phyloP scores from a whole-genome alignment of 352 stramenopile species.

The Blastocystis sp. region DNA sequence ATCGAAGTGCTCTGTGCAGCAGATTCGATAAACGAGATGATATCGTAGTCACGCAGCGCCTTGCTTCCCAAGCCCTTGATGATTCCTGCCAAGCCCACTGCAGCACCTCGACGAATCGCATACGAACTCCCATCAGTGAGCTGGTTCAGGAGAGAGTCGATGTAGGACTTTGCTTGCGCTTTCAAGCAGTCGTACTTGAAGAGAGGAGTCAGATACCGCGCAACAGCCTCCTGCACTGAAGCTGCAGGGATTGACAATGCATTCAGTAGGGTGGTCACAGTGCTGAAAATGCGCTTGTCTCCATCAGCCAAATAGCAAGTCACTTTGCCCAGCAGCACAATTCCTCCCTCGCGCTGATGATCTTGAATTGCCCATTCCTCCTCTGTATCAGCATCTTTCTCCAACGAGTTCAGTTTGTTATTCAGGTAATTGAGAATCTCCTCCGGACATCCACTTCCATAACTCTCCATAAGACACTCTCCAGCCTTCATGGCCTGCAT shows the following conservation, averaged over 20 bases:
- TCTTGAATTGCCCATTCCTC: constrained; percentile 67
- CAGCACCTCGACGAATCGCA: constrained; percentile 78
- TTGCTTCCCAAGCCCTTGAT: constrained; percentile 98
- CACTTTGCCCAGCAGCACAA: constrained; percentile 80
- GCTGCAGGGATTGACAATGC: constrained; percentile 83
- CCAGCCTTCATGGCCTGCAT: constrained; percentile 54
- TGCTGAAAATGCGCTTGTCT: constrained; percentile 79
- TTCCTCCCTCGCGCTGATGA: constrained; percentile 78
- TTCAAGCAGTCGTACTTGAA: constrained; percentile 73
- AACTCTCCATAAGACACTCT: constrained; percentile 58
- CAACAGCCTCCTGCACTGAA: constrained; percentile 82
- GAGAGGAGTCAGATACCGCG: constrained; percentile 79
- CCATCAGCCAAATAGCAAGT: constrained; percentile 80
- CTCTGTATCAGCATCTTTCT: background rate
- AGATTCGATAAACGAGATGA: constrained; percentile 83
- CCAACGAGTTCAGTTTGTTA: background rate
- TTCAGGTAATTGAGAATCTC: constrained; percentile 61
- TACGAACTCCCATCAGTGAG: constrained; percentile 76
- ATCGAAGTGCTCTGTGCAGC: constrained; percentile 66
- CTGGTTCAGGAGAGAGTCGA: constrained; percentile 73
- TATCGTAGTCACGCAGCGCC: constrained; percentile 89
- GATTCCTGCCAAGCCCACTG: constrained; percentile 92
- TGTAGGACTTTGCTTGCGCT: constrained; percentile 72
- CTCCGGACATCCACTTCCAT: constrained; percentile 58
- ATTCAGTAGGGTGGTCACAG: constrained; percentile 78